Base-by-base conservation (phyloP, 2,329 filamentous ascomycete genomes). In the Ceratocystis ficicola region DNA sequence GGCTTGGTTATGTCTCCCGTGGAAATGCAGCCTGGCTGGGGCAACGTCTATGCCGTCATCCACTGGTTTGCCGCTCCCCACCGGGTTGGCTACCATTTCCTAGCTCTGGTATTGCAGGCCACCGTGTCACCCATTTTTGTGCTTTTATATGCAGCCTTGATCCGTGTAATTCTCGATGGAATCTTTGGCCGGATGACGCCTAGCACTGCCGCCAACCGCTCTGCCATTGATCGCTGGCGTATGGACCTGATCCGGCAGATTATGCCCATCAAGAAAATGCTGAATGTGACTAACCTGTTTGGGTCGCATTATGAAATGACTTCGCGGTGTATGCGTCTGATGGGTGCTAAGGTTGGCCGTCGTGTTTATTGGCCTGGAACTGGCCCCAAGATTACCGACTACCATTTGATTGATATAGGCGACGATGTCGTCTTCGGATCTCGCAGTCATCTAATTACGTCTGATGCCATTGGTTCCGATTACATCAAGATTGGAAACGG, bases 341-440 rank as follows among this genome's bases (percentile, higher is more conserved):
- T 83, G 20, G 81, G 81, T n/a, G 79, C 76, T 15, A 79, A 77
- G 70, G 75, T 82, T 50, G 81, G 81, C 28, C 75, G 76, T 70
- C 76, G 78, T 3, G 77, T 83, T 0, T 83, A 83, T 71, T 83
- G 81, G 81, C 81, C 81, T 2, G 81, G 81, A 7, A 82, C 79
- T 17, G 81, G 81, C 0, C 81, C 81, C 0, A 73, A 73, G 1
- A 77, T 83, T 44, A 76, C 79, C 17, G 80, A 83, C 68, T 83
- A 82, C 68, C 79, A 83, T 68, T 73, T 83, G 0, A 70, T 84
- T 10, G 77, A 83, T 28, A 75, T 84, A 68, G 82, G 82, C 8
- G 77, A 83, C 66, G 79, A 84, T 71, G 81, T 84, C n/a, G 80
- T 84, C 8, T 84, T 84, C 68, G 81, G 82, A 0, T 83, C 81